These are phyloP conservation scores for Aspergillus incahuasiensis DNA, from an alignment of 495 filamentous ascomycete genomes.

Conservation along the genomic window DNA sequence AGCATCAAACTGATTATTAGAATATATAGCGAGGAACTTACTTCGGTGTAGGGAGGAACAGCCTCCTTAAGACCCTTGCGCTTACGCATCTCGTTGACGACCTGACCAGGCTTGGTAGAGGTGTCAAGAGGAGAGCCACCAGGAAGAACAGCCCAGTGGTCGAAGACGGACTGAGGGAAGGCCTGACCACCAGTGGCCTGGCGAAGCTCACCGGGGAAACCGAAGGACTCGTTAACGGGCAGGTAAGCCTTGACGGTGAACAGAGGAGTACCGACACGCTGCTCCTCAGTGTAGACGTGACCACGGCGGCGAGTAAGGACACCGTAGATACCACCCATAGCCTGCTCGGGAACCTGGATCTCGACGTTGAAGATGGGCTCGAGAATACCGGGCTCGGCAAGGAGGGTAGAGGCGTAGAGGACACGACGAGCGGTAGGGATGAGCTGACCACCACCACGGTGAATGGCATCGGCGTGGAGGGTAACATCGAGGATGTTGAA, in stretches of 20 bases:
- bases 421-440: slow-evolving; percentile 98
- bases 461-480: slow-evolving; percentile 98
- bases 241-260: slow-evolving; percentile 99
- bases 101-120: slow-evolving; percentile 77
- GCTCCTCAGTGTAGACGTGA: slow-evolving; percentile 98
- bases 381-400: slow-evolving; percentile 83
- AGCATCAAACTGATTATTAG: slow-evolving; percentile 39
- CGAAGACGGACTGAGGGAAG: slow-evolving; percentile 98
- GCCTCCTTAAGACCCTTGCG: slow-evolving; percentile 98
- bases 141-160: slow-evolving; percentile 93
- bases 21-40: slow-evolving; percentile 52
- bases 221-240: slow-evolving; percentile 99
- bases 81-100: slow-evolving; percentile 90
- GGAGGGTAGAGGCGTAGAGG: slow-evolving; percentile 84
- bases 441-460: slow-evolving; percentile 98
- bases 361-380: slow-evolving; percentile 99
- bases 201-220: slow-evolving; percentile 97
- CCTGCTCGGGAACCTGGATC: slow-evolving; percentile 96
- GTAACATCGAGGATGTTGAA: slow-evolving; percentile 99
- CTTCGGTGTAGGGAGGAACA: slow-evolving; percentile 85
- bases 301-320: slow-evolving; percentile 96
- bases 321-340: slow-evolving; percentile 99
- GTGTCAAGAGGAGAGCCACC: slow-evolving; percentile 89
- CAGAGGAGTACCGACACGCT: slow-evolving; percentile 96
- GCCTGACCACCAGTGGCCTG: slow-evolving; percentile 90